Base-by-base conservation (phyloP, 805 yeast genomes). In the Maudiozyma serrabonitensis region DNA sequence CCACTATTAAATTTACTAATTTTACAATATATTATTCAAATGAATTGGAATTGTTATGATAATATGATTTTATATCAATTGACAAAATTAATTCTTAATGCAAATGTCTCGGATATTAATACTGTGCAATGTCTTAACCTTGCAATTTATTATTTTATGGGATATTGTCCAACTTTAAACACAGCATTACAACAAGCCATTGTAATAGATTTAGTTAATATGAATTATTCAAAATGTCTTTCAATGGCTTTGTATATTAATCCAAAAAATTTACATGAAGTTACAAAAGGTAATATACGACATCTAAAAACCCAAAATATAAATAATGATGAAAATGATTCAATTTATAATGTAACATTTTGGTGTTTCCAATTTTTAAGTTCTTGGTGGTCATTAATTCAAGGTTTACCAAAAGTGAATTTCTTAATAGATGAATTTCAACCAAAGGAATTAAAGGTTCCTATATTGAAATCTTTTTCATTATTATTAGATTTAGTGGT, bases 341-440 rank as follows among this genome's bases (percentile, higher is more conserved):
- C 43, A n/a, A 44, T 43, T 5, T 51, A 52, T 43, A 46, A 56
- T 9, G 56, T 60, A 11, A 47, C 61, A 2, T 61, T 62, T 45
- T 61, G 65, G 59, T 58, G 59, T 38, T 63, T 57, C 37, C 64
- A 63, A 48, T 62, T 62, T 47, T 54, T 65, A 43, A 54, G 54
- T 18, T 56, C 62, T 8, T 64, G 67, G 67, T 62, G 65, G 63
- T 52, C 56, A 7, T 50, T 64, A 23, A 45, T 61, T 3, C 59
- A 59, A 42, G 64, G 64, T 15, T 45, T 56, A 37, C 66, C 66
- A 26, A 60, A 60, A 50, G 46, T 55, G 15, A 61, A 63, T 42
- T 61, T 60, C 47, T 35, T 57, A 12, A 49, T 53, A 9, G 62
- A 57, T 23, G 64, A 62, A 46, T 61, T 62, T 40, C 59, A 55